Evolutionary conservation across 1,139 yeast genomes (phyloP).

Genomic region (Lizanozyma gosingica): DNA sequence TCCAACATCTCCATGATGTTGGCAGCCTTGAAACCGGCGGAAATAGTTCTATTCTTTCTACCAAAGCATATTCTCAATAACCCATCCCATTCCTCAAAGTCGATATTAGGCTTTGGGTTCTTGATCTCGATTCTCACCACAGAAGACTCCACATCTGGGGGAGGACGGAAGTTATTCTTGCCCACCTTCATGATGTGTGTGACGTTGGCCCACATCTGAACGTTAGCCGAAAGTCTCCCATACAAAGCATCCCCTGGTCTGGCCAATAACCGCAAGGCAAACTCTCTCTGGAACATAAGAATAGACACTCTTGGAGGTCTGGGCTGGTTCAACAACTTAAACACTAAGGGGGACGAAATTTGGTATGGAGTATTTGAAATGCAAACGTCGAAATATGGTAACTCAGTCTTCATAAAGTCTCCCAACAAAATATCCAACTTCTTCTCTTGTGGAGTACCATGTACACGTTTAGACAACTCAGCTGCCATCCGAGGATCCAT

Average conservation of each 20-base stretch:
- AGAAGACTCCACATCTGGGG: constrained; percentile 96
- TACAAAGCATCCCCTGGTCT: constrained; percentile 92
- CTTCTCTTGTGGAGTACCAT: constrained; percentile 88
- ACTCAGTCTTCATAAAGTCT: constrained; percentile 90
- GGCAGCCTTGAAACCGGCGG: constrained; percentile 84
- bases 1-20: constrained; percentile 81
- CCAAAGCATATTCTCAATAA: constrained; percentile 82
- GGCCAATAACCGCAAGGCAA: constrained; percentile 86
- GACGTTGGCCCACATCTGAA: constrained; percentile 98
- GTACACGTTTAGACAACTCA: constrained; percentile 93
- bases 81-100: constrained; percentile 96
- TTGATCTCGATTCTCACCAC: constrained; percentile 92
- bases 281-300: constrained; percentile 96
- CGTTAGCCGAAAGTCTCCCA: constrained; percentile 90
- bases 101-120: constrained; percentile 84
- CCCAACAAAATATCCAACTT: constrained; percentile 87
- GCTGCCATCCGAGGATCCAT: constrained; percentile 99
- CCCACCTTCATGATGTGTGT: constrained; percentile 99
- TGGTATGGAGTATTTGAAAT: constrained; percentile 97
- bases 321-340: constrained; percentile 83
- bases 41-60: constrained; percentile 84
- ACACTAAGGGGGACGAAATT: constrained; percentile 92
- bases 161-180: constrained; percentile 92
- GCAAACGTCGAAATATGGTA: constrained; percentile 93
- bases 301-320: constrained; percentile 92